Conservation (phyloP, 176 grass and related monocot species). For the Zoysia japonica region DNA sequence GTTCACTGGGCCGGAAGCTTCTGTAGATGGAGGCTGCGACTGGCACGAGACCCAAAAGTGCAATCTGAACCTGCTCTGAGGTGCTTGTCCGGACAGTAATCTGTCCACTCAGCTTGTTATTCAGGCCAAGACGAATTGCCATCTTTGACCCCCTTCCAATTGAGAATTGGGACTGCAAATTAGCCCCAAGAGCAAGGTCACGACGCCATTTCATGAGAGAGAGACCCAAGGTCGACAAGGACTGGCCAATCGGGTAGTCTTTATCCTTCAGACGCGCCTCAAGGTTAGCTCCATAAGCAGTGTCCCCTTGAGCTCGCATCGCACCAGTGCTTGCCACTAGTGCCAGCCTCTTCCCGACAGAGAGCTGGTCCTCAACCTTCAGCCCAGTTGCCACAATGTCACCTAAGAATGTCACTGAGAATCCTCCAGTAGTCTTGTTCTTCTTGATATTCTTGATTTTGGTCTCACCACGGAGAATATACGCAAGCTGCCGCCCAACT, state of each 20-base stretch:
- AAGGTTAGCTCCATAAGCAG: conserved; percentile 78
- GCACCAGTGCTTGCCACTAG: conserved; percentile 65
- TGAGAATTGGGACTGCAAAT: conserved; percentile 83
- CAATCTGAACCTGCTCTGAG: conserved; percentile 82
- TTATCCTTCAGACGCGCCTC: conserved; percentile 73
- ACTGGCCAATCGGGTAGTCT: conserved; percentile 69
- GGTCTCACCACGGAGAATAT: conserved; percentile 77
- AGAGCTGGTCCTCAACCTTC: conserved; percentile 89
- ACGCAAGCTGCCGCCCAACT: conserved; percentile 70
- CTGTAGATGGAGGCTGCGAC: conserved; percentile 53
- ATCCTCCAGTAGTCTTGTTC: conserved; percentile 81
- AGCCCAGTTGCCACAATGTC: conserved; percentile 79
- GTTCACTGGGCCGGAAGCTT: conserved; percentile 48
- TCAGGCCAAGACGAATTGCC: conserved; percentile 68
- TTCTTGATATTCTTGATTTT: conserved; percentile 90
- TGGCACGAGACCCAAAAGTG: conserved; percentile 71
- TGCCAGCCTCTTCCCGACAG: conserved; percentile 64
- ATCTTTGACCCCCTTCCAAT: conserved; percentile 73
- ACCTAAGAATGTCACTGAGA: conserved; percentile 79
- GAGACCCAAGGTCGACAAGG: conserved; percentile 66
- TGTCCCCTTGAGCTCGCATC: conserved; percentile 70
- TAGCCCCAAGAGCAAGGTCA: conserved; percentile 74
- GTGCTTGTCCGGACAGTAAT: conserved; percentile 77
- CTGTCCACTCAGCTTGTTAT: conserved; percentile 82
- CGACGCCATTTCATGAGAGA: conserved; percentile 78